Percentiles rank a stretch among this genome's conserved stretches.
phyloP scores from a whole-genome alignment of 2,329 filamentous ascomycete genomes.

The Leptographium wingfieldii region DNA sequence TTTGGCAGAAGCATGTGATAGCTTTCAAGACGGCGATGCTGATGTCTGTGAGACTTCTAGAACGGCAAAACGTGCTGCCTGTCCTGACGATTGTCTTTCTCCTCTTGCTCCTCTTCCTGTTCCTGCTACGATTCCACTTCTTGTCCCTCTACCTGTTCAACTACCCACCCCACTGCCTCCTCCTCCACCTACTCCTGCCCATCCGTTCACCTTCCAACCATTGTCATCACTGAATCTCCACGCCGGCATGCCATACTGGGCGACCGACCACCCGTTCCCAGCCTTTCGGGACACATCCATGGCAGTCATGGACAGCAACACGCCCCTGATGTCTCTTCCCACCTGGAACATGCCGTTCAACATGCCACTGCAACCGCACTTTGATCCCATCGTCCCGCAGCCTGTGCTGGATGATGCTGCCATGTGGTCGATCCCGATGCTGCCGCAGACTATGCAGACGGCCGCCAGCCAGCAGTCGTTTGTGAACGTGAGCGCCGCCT shows the following conservation, averaged over 20 bases:
- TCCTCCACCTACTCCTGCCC: not conserved
- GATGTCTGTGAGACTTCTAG: not conserved
- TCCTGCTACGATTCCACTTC: too few species aligned
- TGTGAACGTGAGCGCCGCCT: not conserved
- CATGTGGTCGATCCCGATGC: not conserved
- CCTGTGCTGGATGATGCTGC: not conserved
- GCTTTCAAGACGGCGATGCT: not conserved
- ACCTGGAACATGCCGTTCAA: not conserved
- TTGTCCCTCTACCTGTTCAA: too few species aligned
- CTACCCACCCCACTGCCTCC: too few species aligned
- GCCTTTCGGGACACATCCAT: not conserved
- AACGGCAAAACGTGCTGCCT: not conserved
- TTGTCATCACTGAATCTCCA: not conserved
- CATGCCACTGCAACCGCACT: not conserved
- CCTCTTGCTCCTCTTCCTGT: too few species aligned
- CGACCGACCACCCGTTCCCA: not conserved
- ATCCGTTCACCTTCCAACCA: not conserved
- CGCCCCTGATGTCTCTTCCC: not conserved
- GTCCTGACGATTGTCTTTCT: too few species aligned
- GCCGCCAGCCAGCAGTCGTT: not conserved
- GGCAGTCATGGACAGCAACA: not conserved
- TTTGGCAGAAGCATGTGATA: too few species aligned
- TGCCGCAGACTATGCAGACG: too few species aligned
- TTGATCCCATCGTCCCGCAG: not conserved
- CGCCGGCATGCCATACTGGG: not conserved